These are phyloP conservation scores for Colletotrichum paranaense DNA, from an alignment of 2,329 filamentous ascomycete genomes.

Conservation along the genomic window DNA sequence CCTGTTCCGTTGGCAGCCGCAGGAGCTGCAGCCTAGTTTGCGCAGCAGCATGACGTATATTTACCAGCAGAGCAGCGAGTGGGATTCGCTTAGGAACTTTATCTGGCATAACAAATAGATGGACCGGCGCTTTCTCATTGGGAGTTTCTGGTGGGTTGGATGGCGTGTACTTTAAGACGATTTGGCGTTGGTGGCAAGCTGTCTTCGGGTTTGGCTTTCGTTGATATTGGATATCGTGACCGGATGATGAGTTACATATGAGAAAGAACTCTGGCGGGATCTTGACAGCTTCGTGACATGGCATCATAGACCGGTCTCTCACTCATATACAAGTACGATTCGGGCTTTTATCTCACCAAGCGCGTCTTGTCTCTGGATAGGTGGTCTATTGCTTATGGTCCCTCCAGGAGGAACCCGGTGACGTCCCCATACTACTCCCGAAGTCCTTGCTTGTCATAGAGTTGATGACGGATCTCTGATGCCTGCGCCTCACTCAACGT, in stretches of 20 bases:
- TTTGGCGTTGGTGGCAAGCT: slow-evolving; percentile 13
- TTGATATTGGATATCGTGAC: neutral
- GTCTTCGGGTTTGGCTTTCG: neutral
- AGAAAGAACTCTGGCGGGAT: neutral
- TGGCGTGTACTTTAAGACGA: slow-evolving; percentile 15
- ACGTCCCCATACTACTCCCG: too few relatives aligned
- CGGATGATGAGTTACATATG: neutral
- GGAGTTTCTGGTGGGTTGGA: neutral
- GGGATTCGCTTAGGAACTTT: slow-evolving; percentile 87
- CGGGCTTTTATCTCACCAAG: neutral
- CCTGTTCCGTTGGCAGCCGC: slow-evolving; percentile 91
- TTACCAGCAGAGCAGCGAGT: slow-evolving; percentile 88
- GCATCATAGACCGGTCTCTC: slow-evolving; percentile 38
- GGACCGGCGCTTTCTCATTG: neutral
- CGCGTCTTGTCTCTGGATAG: too few relatives aligned
- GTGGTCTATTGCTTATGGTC: too few relatives aligned
- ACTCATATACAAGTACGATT: slow-evolving; percentile 11
- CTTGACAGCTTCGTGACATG: slow-evolving; percentile 18
- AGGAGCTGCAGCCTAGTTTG: slow-evolving; percentile 90
- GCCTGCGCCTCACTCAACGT: too few relatives aligned
- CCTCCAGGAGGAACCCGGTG: too few relatives aligned
- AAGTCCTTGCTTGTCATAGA: too few relatives aligned
- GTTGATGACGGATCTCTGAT: too few relatives aligned
- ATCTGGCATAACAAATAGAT: slow-evolving; percentile 81
- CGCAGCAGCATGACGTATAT: slow-evolving; percentile 98